Percentiles rank a stretch among this genome's conserved stretches.
Evolutionary conservation across 805 yeast genomes (phyloP).

Genomic region (Ogataea sp.): DNA sequence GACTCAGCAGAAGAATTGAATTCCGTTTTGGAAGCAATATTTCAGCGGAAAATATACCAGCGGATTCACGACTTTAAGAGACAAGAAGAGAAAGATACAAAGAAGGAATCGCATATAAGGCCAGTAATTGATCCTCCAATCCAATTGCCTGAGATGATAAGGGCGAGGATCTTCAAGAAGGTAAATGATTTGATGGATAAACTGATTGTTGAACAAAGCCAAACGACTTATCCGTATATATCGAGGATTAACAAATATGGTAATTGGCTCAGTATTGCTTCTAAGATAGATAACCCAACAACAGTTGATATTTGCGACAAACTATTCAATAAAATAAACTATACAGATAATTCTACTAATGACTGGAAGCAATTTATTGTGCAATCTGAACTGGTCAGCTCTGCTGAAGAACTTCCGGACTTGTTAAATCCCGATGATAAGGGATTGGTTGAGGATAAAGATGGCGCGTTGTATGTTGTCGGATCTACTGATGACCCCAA

Average conservation of each 20-base stretch:
- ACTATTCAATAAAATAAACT: too few species aligned
- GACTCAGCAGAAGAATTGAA: too few species aligned
- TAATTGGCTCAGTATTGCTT: background rate
- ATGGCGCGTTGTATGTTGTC: too few species aligned
- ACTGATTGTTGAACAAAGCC: conserved; percentile 5
- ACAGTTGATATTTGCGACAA: too few species aligned
- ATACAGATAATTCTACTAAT: too few species aligned
- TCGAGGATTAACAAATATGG: background rate
- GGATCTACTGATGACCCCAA: too few species aligned
- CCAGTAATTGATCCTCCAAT: conserved; percentile 19
- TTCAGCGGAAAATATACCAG: conserved; percentile 8
- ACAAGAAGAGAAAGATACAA: background rate
- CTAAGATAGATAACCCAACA: background rate
- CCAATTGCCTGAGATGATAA: conserved; percentile 8
- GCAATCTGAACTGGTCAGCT: too few species aligned
- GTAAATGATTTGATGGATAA: conserved; percentile 14
- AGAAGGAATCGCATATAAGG: background rate
- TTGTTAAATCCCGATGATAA: too few species aligned
- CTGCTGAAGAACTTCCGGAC: too few species aligned
- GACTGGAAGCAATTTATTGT: too few species aligned
- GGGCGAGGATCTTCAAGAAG: conserved; percentile 7
- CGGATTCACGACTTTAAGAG: conserved; percentile 7
- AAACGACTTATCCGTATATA: background rate
- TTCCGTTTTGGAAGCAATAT: conserved; percentile 14
- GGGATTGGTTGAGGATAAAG: too few species aligned